These are phyloP conservation scores for Beauveria caledonica DNA, from an alignment of 2,329 filamentous ascomycete genomes.

Conservation along the genomic window DNA sequence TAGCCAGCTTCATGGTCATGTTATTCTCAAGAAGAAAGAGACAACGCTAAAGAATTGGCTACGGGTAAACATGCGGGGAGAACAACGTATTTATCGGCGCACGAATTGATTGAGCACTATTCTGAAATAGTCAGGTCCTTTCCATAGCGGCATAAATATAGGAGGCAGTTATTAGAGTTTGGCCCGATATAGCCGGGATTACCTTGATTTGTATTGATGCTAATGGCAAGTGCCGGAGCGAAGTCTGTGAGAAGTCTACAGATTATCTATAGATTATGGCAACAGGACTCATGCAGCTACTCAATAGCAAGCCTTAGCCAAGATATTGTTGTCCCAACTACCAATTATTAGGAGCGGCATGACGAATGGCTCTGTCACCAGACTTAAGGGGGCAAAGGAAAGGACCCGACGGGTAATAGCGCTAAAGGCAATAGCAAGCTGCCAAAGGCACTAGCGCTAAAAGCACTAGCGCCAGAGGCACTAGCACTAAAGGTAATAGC, in stretches of 20 bases:
- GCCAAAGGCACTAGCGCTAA: too few relatives aligned
- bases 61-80: neutral
- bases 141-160: neutral
- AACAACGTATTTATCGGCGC: neutral
- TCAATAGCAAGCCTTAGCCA: too few relatives aligned
- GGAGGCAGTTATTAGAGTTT: neutral
- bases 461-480: too few relatives aligned
- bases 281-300: too few relatives aligned
- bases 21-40: neutral
- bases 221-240: too few relatives aligned
- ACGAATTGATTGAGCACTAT: neutral
- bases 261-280: neutral
- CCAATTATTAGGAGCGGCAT: too few relatives aligned
- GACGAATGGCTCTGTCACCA: too few relatives aligned
- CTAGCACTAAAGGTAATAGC: too few relatives aligned
- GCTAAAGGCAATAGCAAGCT: too few relatives aligned
- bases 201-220: neutral
- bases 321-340: too few relatives aligned
- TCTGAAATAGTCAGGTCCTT: constrained; percentile 8
- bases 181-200: neutral
- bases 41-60: too few relatives aligned
- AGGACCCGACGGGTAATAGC: neutral
- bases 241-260: too few relatives aligned
- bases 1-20: constrained; percentile 2
- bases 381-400: neutral